Base-by-base conservation (phyloP, 2,329 filamentous ascomycete species). In the Trichophyton simii region DNA sequence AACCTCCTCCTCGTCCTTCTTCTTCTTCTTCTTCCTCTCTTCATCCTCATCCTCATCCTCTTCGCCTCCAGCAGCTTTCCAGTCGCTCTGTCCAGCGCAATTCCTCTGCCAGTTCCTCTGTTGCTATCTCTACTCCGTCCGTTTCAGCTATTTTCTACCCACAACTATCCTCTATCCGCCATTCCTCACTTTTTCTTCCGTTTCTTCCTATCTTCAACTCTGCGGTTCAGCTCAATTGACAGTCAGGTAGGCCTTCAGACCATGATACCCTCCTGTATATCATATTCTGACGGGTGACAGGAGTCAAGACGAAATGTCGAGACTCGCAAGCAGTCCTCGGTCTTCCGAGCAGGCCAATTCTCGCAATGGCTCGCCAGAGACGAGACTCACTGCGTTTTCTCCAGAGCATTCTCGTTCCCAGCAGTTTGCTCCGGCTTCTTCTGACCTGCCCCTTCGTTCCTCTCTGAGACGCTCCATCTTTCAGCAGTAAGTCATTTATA, bases 321-420 rank as follows among this genome's bases (percentile, higher is more conserved):
- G 65, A 59, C 64, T 67, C 61, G 65, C 71, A 58, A 73, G 72
- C 64, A 76, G 74, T 64, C 72, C 73, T 36, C 69, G 67, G 54
- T 75, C 74, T 41, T 72, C 72, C 15, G 80, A 78, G 54, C 78
- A 75, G 20, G 78, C 77, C 36, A 81, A 82, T 59, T 86, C 84
- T 9, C 80, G 78, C 68, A 80, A 83, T 66, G 81, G 80, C 15
- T 88, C 86, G 4, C 85, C 86, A 0, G 83, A 86, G 62, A 87
- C 85, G 6, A 81, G 80, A 58, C 66, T 86, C 48, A 85, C 84
- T 3, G 75, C 80, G 4, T 87, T 87, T 68, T 87, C 85, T 3
- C 84, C 85, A 0, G 81, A 83, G 15, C 82, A 83, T 46, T 72
- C 72, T 59, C 78, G 79, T 13, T 72, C 74, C 42, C 79, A 78